Percentiles rank a stretch among this genome's conserved stretches.
Evolutionary conservation across 805 yeast species (phyloP).

Genomic region (Clavispora phyllophila): DNA sequence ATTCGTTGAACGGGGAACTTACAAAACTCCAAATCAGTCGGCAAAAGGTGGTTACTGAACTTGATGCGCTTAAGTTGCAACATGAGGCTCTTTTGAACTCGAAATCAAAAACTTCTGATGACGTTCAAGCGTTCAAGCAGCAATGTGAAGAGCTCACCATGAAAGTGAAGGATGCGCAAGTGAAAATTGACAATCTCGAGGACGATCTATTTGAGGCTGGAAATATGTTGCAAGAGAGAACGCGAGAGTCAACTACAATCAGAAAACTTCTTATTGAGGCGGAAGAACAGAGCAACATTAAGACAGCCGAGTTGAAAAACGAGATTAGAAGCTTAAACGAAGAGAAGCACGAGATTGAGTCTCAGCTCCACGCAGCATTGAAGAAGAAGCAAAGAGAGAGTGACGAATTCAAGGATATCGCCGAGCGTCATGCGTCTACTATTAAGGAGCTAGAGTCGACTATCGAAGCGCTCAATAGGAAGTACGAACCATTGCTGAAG

Average conservation of each 20-base stretch:
- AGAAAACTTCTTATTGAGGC: constrained; percentile 63
- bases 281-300: constrained; percentile 51
- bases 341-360: constrained; percentile 58
- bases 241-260: constrained; percentile 71
- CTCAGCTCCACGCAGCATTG: constrained; percentile 42
- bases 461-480: constrained; percentile 22
- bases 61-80: constrained; percentile 37
- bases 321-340: constrained; percentile 49
- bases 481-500: constrained; percentile 20
- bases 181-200: constrained; percentile 60
- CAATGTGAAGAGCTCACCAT: constrained; percentile 69
- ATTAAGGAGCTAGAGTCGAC: constrained; percentile 34
- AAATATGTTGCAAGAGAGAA: constrained; percentile 69
- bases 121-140: constrained; percentile 43
- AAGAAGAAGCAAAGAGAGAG: constrained; percentile 61
- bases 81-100: constrained; percentile 30
- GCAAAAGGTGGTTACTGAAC: constrained; percentile 33
- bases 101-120: constrained; percentile 34
- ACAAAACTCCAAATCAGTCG: constrained; percentile 40
- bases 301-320: constrained; percentile 50
- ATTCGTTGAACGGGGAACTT: constrained; percentile 30
- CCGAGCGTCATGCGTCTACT: constrained; percentile 39
- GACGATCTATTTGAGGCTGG: constrained; percentile 80
- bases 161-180: constrained; percentile 60
- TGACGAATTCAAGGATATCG: constrained; percentile 47